A percentile compares a stretch with the other conserved stretches of the same genome.
phyloP scores from a whole-genome alignment of 106 monocot species.

The Platanthera guangdongensis region DNA sequence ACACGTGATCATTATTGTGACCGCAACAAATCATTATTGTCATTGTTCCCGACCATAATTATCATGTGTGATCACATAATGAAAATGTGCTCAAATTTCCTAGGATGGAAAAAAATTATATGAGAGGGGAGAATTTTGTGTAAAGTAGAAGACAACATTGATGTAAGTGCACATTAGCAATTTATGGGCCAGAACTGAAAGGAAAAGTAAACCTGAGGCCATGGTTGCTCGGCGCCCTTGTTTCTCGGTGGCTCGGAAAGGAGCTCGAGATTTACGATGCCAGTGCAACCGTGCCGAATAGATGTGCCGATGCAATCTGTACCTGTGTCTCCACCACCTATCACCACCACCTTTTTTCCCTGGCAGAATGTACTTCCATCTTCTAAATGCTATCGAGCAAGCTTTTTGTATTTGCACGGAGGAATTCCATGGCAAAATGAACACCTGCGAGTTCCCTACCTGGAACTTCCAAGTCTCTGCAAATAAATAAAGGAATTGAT shows the following conservation, averaged over 20 bases:
- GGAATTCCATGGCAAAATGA: constrained; percentile 98
- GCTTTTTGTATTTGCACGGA: constrained; percentile 95
- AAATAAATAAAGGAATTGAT: constrained; percentile 3
- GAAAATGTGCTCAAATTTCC: too few species aligned
- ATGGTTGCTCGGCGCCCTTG: constrained; percentile 77
- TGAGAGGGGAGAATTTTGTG: too few species aligned
- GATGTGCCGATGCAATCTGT: constrained; percentile 99
- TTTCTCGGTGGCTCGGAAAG: constrained; percentile 73
- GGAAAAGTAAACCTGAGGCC: constrained; percentile 77
- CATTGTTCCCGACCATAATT: too few species aligned
- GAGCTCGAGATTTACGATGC: constrained; percentile 80
- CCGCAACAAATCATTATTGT: too few species aligned
- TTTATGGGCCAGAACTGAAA: not conserved
- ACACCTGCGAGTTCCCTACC: constrained; percentile 78
- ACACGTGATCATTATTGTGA: too few species aligned
- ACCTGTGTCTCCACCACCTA: constrained; percentile 97
- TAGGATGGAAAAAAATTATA: too few species aligned
- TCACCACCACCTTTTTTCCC: constrained; percentile 95
- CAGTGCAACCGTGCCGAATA: constrained; percentile 84
- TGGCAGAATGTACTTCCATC: constrained; percentile 84
- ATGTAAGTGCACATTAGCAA: not conserved
- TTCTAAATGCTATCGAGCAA: constrained; percentile 84
- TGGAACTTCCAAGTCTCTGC: constrained; percentile 82
- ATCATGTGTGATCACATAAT: too few species aligned
- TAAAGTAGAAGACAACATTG: too few species aligned